Evolutionary conservation across 2,329 filamentous ascomycete genomes (phyloP), one percentile per base, ranked within the genome.

Genomic region (Alternaria longipes): DNA sequence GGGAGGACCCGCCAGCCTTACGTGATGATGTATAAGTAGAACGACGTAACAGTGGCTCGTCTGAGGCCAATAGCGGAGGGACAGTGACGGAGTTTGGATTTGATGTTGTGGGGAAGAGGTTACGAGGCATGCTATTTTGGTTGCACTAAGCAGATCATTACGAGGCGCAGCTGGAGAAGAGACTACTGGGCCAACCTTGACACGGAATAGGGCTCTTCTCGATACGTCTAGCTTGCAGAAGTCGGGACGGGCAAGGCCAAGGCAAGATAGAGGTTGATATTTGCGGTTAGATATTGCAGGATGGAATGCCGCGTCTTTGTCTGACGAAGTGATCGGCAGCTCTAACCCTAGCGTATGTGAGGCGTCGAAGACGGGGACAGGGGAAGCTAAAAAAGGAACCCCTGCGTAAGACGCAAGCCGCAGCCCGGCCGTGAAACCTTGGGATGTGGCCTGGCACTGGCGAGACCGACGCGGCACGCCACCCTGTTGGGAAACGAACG

Each of bases 81-180:
- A 56, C 34, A 18, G 14, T n/a, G 4, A 18, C 34, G 8, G 45
- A 38, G 45, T 11, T n/a, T 55, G 20, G 24, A 20, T 45, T 22
- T 16, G 11, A 30, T 18, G 40, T 18, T 60, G 58, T 57, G 58
- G 54, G 58, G 58, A 22, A 40, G 54, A 53, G 56, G 44, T 59
- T 55, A 59, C 56, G 56, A 59, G 44, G 51, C 42, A 28, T 49
- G 56, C 56, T 59, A 59, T 59, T 59, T 59, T 18, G 51, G 51
- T 54, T 20, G 20, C 34, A 18, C 56, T 55, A 55, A 36, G 16
- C n/a, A 28, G 32, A 52, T 34, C 18, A 26, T 12, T 24, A 22
- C 42, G 56, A 54, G 56, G 50, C 50, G 56, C 50, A 59, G 41
- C 41, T 36, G 41, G 24, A 47, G 32, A 28, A 20, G 20, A 24